Evolutionary conservation across 2,329 filamentous ascomycete species (phyloP), one percentile per base, ranked within the genome.

Genomic region (Delphinella strobiligena): DNA sequence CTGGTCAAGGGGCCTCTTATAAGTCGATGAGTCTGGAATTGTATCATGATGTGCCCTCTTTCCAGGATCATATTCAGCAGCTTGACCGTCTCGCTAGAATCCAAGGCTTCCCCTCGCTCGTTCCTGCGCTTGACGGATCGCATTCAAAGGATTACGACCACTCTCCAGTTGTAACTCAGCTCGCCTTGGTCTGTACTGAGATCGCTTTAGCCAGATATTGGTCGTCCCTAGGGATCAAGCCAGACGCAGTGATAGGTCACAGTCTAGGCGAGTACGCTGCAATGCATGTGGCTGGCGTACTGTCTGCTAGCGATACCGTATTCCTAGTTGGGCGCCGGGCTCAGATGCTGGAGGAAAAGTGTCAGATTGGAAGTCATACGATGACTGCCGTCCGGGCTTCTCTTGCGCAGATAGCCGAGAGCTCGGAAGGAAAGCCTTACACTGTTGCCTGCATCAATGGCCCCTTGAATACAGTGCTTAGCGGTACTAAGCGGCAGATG

Each of bases 361-460:
- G 81, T 62, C 75, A 70, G 14, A 64, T 70, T 10, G 72, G 76
- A 42, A 82, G 74, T 1, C 81, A 87, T 50, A 69, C 69, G 22
- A 81, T 81, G 77, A 55, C 81, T 19, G 72, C 74, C 11, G 71
- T 80, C 45, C 66, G 61, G 33, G 66, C 71, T 17, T 68, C 68
- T 37, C 59, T 70, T 44, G 67, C 56, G 40, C 62, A 64, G 47
- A 66, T 66, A 49, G 61, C 61, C 24, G 69, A 74, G 49, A 61
- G n/a, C n/a, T n/a, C n/a, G n/a, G n/a, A n/a, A n/a, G n/a, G n/a
- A n/a, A n/a, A n/a, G n/a, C n/a, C n/a, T n/a, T n/a, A n/a, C n/a
- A n/a, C n/a, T n/a, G n/a, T 78, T 44, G 80, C 84, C 12, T 91
- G 85, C 62, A 72, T 86, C 55, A 93, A 93, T 49, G 76, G 80